Base-by-base conservation (phyloP, 306 rosid species). In the Quercus engelmannii region DNA sequence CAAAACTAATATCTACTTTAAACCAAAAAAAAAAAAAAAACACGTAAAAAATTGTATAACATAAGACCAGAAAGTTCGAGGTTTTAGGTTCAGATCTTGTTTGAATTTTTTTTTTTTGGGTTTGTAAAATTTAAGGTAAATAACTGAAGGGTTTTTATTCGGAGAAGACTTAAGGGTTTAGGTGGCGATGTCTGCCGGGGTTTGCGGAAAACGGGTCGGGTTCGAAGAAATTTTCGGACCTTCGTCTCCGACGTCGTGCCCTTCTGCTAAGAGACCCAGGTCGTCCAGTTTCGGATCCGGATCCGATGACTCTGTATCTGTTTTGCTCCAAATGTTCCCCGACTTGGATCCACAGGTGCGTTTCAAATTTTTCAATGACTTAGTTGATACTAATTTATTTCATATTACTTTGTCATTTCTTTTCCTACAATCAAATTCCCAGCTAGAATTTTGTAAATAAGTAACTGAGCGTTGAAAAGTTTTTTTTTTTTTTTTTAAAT, bases 211-310 rank as follows among this genome's bases (percentile, higher is more conserved):
- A 77, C 81, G 87, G 71, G 77, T 81, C 19, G 87, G 85, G 59
- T 74, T 80, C 75, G 87, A 84, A 67, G 87, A 84, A 69, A 74
- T 84, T 59, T 84, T 80, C 58, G 87, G 85, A 73, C 78, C 87
- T 84, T 78, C 83, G 46, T 80, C 87, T 69, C 85, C 85, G 77
- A 79, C 85, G 52, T 55, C 80, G 12, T 80, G 57, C 74, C 62
- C 87, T 72, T 81, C 78, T 5, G 64, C 85, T 20, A 84, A 84
- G 80, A 81, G 84, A 75, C 26, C 82, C 55, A 55, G 87, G 33
- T 67, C 85, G 77, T 74, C 80, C 2, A 49, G 73, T 64, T 77
- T 65, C 28, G 84, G 74, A 46, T 74, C 81, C n/a, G 70, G 46
- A 23, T 71, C 75, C 38, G 75, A 71, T 19, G 79, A 77, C 64